Evolutionary conservation across 106 monocot genomes (phyloP).

Genomic region (Hemerocallis citrina): DNA sequence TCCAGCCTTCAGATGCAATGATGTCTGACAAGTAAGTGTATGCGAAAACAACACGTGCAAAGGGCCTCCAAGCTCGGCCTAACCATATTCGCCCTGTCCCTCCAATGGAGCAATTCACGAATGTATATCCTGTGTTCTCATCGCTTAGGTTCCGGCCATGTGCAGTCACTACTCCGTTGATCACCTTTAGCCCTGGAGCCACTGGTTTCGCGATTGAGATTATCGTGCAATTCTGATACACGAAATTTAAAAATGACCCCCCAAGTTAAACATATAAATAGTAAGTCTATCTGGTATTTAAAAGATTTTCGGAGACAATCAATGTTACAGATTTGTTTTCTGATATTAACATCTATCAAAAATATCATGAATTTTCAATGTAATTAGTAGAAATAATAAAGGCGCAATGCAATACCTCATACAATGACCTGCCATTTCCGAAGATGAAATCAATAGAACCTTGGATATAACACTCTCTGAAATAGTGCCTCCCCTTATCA

Average conservation of each 20-base stretch:
- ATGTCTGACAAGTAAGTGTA: slow-evolving; percentile 71
- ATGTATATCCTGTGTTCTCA: slow-evolving; percentile 71
- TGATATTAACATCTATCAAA: too few relatives aligned
- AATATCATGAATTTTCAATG: neutral
- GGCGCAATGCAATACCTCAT: slow-evolving; percentile 60
- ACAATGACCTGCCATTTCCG: slow-evolving; percentile 72
- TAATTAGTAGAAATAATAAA: neutral
- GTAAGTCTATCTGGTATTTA: too few relatives aligned
- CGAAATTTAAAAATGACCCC: too few relatives aligned
- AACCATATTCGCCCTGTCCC: slow-evolving; percentile 81
- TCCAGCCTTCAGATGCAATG: slow-evolving; percentile 84
- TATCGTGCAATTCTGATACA: slow-evolving; percentile 62
- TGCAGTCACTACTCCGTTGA: slow-evolving; percentile 73
- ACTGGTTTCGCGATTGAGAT: slow-evolving; percentile 65
- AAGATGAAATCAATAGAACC: slow-evolving; percentile 98
- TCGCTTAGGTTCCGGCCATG: slow-evolving; percentile 34
- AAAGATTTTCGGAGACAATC: too few relatives aligned
- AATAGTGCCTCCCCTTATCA: slow-evolving; percentile 80
- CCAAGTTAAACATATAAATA: too few relatives aligned
- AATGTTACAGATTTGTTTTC: too few relatives aligned
- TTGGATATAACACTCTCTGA: slow-evolving; percentile 83
- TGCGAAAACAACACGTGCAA: slow-evolving; percentile 65
- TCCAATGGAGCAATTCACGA: slow-evolving; percentile 73
- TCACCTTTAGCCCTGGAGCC: slow-evolving; percentile 30
- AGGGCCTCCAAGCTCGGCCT: slow-evolving; percentile 85